These are phyloP conservation scores for Curvularia verruculosa DNA, from an alignment of 2,329 filamentous ascomycete species.

Conservation along the genomic window DNA sequence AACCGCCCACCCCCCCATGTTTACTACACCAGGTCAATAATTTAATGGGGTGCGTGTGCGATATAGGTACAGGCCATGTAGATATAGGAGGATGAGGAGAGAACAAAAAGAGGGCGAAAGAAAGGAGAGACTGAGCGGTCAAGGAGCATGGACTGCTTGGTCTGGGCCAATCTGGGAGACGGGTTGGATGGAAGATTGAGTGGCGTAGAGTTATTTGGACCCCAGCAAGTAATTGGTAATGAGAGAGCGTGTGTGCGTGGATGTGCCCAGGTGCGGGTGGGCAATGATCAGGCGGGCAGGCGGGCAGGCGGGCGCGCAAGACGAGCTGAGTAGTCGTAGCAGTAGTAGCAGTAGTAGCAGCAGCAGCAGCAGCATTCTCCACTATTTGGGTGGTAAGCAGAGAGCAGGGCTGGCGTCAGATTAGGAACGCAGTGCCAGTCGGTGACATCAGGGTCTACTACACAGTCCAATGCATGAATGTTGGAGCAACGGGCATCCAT, in stretches of 20 bases:
- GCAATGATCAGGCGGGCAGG: neutral
- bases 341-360: neutral
- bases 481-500: conserved; percentile 31
- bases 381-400: conserved; percentile 3
- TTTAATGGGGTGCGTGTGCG: conserved; percentile 1
- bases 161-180: conserved; percentile 2
- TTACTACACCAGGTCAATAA: conserved; percentile 12
- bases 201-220: conserved; percentile 6
- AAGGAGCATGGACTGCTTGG: conserved; percentile 6
- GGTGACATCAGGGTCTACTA: conserved; percentile 35
- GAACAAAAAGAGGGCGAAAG: neutral
- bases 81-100: neutral
- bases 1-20: conserved; percentile 12
- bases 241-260: neutral
- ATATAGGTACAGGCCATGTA: conserved; percentile 3
- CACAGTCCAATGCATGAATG: conserved; percentile 42
- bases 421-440: conserved; percentile 28
- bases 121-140: neutral
- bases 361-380: conserved; percentile 10
- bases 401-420: conserved; percentile 12
- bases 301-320: too few species aligned
- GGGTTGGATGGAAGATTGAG: conserved; percentile 4
- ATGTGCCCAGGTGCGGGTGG: neutral
- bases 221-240: conserved; percentile 6
- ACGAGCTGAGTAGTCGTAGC: neutral